phyloP scores from a whole-genome alignment of 108 stramenopile genomes.

The Cyclotella kingstonii region DNA sequence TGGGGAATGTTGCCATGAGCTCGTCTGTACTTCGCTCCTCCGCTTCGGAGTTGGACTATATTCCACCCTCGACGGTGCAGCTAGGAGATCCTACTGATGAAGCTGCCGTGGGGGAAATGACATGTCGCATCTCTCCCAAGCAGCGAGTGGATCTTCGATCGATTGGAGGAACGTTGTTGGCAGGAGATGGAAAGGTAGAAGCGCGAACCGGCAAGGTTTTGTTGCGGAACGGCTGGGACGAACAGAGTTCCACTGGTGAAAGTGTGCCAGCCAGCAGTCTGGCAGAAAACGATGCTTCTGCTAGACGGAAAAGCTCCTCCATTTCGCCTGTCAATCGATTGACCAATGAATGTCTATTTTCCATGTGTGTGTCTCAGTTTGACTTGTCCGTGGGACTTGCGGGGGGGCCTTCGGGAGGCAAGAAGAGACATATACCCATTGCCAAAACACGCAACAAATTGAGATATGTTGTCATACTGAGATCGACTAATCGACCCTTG shows the following conservation, averaged over 20 bases:
- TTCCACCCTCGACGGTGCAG: conserved; percentile 35
- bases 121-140: conserved; percentile 36
- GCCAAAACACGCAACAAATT: conserved; percentile 67
- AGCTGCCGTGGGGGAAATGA: conserved; percentile 42
- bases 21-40: neutral
- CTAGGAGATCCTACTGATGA: conserved; percentile 39
- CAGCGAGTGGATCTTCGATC: conserved; percentile 27
- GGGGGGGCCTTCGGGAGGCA: conserved; percentile 38
- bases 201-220: conserved; percentile 33
- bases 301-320: neutral
- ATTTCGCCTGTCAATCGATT: conserved; percentile 25
- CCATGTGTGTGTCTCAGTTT: conserved; percentile 40
- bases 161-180: conserved; percentile 34
- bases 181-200: conserved; percentile 40
- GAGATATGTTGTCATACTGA: conserved; percentile 64
- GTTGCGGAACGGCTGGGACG: conserved; percentile 34
- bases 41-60: conserved; percentile 21
- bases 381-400: conserved; percentile 33
- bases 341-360: conserved; percentile 42
- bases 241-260: neutral
- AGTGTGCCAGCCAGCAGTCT: too few relatives aligned
- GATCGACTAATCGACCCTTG: conserved; percentile 72
- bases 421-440: conserved; percentile 44
- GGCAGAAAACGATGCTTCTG: neutral
- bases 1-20: neutral